Conservation (phyloP, 306 rosid genomes). For the Rosa multiflora region DNA sequence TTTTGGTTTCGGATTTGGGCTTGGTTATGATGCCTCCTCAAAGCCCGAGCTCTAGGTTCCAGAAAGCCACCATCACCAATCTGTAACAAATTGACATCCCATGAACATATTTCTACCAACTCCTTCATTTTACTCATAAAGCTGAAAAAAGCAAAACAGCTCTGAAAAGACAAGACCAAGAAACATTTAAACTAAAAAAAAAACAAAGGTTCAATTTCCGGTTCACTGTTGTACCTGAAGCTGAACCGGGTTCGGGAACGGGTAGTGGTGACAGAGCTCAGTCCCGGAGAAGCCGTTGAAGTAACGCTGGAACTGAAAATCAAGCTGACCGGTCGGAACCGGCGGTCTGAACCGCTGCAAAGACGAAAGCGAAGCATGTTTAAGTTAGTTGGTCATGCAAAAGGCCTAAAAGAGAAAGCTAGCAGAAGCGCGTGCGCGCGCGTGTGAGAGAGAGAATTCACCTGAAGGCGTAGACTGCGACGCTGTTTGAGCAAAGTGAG, state of each 20-base stretch:
- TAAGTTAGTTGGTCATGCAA: constrained; percentile 16
- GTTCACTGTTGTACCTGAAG: constrained; percentile 16
- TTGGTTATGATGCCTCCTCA: constrained; percentile 12
- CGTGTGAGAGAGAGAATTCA: neutral
- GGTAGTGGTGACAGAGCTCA: constrained; percentile 7
- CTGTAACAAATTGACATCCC: constrained; percentile 15
- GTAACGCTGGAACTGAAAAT: neutral
- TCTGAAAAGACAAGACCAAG: constrained; percentile 8
- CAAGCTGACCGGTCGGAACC: neutral
- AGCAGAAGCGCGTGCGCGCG: neutral
- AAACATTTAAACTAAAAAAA: neutral
- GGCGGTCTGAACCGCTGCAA: constrained; percentile 22
- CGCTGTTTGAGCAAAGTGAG: constrained; percentile 22
- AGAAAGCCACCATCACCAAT: neutral
- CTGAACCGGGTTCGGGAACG: constrained; percentile 20
- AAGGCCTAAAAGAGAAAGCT: neutral
- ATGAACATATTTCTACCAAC: neutral
- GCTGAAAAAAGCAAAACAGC: constrained; percentile 6
- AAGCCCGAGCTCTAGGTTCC: constrained; percentile 15
- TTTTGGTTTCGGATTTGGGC: constrained; percentile 12
- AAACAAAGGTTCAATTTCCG: constrained; percentile 1
- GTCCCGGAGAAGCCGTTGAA: neutral
- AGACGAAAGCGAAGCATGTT: neutral
- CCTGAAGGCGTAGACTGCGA: constrained; percentile 14
- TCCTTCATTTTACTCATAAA: constrained; percentile 5